Conservation (phyloP, 1,284 basidiomycete species). For the Sanghuangporus baumii region DNA sequence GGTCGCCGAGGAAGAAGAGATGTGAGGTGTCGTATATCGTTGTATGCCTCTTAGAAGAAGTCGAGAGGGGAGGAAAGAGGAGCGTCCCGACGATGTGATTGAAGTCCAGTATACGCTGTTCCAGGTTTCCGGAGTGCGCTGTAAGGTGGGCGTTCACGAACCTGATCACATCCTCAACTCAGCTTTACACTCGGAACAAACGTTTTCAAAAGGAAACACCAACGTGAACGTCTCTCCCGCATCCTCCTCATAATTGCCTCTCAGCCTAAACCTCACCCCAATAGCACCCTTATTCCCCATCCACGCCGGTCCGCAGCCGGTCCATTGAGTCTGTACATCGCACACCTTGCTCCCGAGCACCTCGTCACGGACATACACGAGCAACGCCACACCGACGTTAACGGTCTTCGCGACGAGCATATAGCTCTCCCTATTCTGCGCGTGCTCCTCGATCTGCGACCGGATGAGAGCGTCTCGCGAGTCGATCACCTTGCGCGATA, state of each 20-base stretch:
- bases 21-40: slow-evolving; percentile 81
- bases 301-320: slow-evolving; percentile 64
- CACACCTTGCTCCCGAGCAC: slow-evolving; percentile 53
- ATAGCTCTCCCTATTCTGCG: slow-evolving; percentile 64
- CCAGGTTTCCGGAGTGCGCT: slow-evolving; percentile 73
- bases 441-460: slow-evolving; percentile 62
- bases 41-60: slow-evolving; percentile 33
- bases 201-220: slow-evolving; percentile 24
- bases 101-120: slow-evolving; percentile 76
- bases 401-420: slow-evolving; percentile 68
- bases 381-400: slow-evolving; percentile 74
- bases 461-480: slow-evolving; percentile 58
- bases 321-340: slow-evolving; percentile 73
- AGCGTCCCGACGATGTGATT: slow-evolving; percentile 77
- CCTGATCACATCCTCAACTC: slow-evolving; percentile 35
- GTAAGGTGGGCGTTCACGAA: slow-evolving; percentile 93
- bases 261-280: slow-evolving; percentile 77
- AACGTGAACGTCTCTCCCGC: slow-evolving; percentile 79
- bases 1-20: slow-evolving; percentile 82
- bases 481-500: slow-evolving; percentile 57
- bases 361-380: slow-evolving; percentile 76
- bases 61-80: slow-evolving; percentile 62
- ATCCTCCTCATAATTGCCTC: slow-evolving; percentile 41
- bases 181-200: slow-evolving; percentile 4
- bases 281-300: slow-evolving; percentile 98